Percentiles rank a stretch among this genome's conserved stretches.
These are phyloP conservation scores for Diaporthe humulicola DNA, from an alignment of 2,329 filamentous ascomycete species.

Conservation along the genomic window DNA sequence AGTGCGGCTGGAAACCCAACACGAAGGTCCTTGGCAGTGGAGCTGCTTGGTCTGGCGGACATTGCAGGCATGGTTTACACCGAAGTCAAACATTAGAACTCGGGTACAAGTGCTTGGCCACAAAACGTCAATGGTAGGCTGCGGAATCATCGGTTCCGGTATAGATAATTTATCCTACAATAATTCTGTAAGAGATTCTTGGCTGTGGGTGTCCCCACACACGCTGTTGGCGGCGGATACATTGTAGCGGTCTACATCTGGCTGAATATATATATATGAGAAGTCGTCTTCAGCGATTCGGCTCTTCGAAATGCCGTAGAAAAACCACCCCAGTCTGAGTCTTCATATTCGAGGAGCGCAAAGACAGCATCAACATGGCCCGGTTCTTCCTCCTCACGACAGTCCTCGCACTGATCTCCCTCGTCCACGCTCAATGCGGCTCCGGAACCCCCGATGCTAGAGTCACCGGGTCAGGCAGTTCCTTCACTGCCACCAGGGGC, in stretches of 20 bases:
- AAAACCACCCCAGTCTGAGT: not conserved
- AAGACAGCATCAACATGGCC: not conserved
- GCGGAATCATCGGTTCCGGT: slow-evolving; percentile 27
- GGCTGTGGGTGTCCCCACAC: slow-evolving; percentile 1
- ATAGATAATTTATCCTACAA: slow-evolving; percentile 20
- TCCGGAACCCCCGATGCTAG: slow-evolving; percentile 58
- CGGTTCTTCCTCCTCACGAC: slow-evolving; percentile 51
- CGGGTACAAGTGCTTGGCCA: slow-evolving; percentile 5
- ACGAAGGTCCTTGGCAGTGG: slow-evolving; percentile 5
- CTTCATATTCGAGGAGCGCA: not conserved
- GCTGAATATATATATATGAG: not conserved
- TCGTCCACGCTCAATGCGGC: slow-evolving; percentile 60
- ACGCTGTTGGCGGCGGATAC: not conserved
- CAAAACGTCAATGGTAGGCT: slow-evolving; percentile 8
- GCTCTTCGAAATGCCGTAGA: not conserved
- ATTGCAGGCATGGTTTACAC: slow-evolving; percentile 24
- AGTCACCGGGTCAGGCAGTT: slow-evolving; percentile 60
- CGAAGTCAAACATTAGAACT: not conserved
- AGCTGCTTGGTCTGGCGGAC: slow-evolving; percentile 2
- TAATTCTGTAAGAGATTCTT: slow-evolving; percentile 1
- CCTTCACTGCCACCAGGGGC: slow-evolving; percentile 60
- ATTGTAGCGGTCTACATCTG: not conserved
- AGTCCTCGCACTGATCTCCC: slow-evolving; percentile 56
- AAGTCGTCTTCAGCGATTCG: not conserved
- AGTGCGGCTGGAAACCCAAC: slow-evolving; percentile 3